Percentiles rank a stretch among this genome's conserved stretches.
These are phyloP conservation scores for Colletotrichum spinosum DNA, from an alignment of 2,329 filamentous ascomycete species.

Conservation along the genomic window DNA sequence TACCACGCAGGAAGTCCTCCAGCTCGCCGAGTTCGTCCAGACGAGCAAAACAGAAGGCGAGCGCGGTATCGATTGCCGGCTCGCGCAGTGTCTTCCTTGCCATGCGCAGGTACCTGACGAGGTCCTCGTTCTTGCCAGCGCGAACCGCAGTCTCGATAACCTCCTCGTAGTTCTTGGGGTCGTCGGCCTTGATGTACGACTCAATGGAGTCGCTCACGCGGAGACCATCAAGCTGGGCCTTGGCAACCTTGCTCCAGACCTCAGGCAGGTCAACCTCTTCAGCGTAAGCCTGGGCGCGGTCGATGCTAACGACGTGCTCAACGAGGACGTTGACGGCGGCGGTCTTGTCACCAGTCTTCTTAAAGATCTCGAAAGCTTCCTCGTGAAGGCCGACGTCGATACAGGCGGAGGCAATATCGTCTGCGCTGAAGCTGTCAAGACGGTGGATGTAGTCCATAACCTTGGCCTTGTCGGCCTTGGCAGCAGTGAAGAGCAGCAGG, in stretches of 20 bases:
- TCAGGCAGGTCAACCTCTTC: slow-evolving; percentile 94
- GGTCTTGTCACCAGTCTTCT: slow-evolving; percentile 92
- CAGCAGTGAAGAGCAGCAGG: slow-evolving; percentile 93
- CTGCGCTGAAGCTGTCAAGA: slow-evolving; percentile 87
- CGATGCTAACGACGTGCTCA: slow-evolving; percentile 97
- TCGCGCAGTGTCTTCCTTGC: slow-evolving; percentile 96
- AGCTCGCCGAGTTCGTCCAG: slow-evolving; percentile 92
- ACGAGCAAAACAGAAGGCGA: slow-evolving; percentile 93
- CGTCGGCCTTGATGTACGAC: slow-evolving; percentile 95
- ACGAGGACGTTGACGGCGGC: slow-evolving; percentile 92
- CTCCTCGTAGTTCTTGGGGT: slow-evolving; percentile 92
- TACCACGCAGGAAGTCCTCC: slow-evolving; percentile 93
- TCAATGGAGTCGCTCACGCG: slow-evolving; percentile 93
- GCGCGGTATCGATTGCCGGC: slow-evolving; percentile 89
- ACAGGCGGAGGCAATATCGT: slow-evolving; percentile 92
- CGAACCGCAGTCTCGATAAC: slow-evolving; percentile 96
- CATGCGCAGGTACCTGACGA: slow-evolving; percentile 97
- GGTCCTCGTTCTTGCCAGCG: slow-evolving; percentile 96
- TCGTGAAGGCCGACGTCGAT: slow-evolving; percentile 95
- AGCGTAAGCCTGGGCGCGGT: slow-evolving; percentile 94
- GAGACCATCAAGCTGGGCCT: slow-evolving; percentile 96
- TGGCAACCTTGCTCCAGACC: slow-evolving; percentile 98
- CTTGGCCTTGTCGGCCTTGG: slow-evolving; percentile 94
- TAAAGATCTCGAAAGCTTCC: slow-evolving; percentile 98
- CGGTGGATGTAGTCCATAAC: slow-evolving; percentile 97